Evolutionary conservation across 2,329 filamentous ascomycete species (phyloP).

Genomic region (Salinomyces thailandicus): DNA sequence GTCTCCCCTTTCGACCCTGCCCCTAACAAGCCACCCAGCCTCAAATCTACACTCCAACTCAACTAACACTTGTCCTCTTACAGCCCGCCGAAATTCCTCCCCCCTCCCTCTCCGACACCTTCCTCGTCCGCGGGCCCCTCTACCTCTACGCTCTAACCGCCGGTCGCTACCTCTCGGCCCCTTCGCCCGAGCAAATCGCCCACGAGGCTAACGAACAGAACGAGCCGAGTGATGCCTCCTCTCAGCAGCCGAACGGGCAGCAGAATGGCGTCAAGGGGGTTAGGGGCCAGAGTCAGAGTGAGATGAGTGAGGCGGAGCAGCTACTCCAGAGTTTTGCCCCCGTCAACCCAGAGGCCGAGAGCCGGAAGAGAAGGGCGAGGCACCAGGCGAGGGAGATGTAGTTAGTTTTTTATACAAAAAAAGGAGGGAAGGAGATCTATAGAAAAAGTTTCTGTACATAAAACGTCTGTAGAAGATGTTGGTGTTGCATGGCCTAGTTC

Average conservation of each 20-base stretch:
- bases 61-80: not conserved
- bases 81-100: slow-evolving; percentile 67
- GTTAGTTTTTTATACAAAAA: too few species aligned
- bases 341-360: not conserved
- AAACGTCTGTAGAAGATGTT: too few species aligned
- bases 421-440: too few species aligned
- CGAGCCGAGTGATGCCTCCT: slow-evolving; percentile 28
- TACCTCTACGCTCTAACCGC: slow-evolving; percentile 53
- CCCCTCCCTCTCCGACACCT: slow-evolving; percentile 72
- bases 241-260: slow-evolving; percentile 11
- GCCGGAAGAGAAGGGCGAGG: not conserved
- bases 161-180: slow-evolving; percentile 33
- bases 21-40: not conserved
- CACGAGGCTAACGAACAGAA: slow-evolving; percentile 24
- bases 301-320: not conserved
- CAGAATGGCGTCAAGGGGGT: too few species aligned
- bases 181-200: slow-evolving; percentile 21
- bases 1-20: slow-evolving; percentile 28
- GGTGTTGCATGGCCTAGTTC: too few species aligned
- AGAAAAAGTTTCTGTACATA: too few species aligned
- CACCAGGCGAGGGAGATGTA: not conserved
- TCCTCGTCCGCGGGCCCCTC: slow-evolving; percentile 66
- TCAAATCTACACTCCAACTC: not conserved
- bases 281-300: too few species aligned
- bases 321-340: not conserved